Percentiles rank a stretch among this genome's conserved stretches.
These are phyloP conservation scores for Gymnopus androsaceus DNA, from an alignment of 1,284 basidiomycete genomes.

Conservation along the genomic window DNA sequence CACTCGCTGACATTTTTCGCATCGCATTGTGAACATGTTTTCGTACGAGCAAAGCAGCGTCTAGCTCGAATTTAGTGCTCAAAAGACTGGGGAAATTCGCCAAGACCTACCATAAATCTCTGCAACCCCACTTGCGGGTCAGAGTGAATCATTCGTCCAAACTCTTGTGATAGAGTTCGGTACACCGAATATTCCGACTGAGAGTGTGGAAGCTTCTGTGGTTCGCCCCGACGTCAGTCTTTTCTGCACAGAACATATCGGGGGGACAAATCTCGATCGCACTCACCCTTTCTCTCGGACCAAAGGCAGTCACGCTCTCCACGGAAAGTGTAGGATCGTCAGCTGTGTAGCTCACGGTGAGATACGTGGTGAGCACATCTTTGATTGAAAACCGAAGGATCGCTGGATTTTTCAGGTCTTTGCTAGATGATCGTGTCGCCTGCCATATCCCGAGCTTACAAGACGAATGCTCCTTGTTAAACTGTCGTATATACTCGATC, in stretches of 20 bases:
- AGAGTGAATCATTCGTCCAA: constrained; percentile 55
- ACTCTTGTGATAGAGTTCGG: constrained; percentile 63
- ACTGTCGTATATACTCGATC: constrained; percentile 50
- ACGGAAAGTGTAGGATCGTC: constrained; percentile 43
- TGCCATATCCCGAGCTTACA: constrained; percentile 54
- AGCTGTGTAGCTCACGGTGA: constrained; percentile 44
- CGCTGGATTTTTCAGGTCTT: constrained; percentile 30
- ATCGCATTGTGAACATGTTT: constrained; percentile 60
- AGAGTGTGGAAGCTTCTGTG: constrained; percentile 64
- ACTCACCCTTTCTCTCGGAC: constrained; percentile 65
- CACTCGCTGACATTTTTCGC: constrained; percentile 59
- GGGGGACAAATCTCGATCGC: constrained; percentile 6
- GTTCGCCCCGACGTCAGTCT: constrained; percentile 4
- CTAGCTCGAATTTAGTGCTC: constrained; percentile 30
- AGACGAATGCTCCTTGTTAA: constrained; percentile 43
- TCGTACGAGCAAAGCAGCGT: constrained; percentile 54
- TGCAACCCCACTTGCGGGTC: constrained; percentile 54
- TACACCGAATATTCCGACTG: constrained; percentile 68
- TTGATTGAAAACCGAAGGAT: constrained; percentile 57
- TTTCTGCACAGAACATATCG: background rate
- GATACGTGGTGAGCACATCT: constrained; percentile 61
- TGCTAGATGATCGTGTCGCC: constrained; percentile 30
- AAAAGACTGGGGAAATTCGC: background rate
- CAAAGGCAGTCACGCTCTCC: constrained; percentile 64
- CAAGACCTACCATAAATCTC: constrained; percentile 42